Base-by-base conservation (phyloP, 2,329 filamentous ascomycete genomes). In the Penicillium sp. region DNA sequence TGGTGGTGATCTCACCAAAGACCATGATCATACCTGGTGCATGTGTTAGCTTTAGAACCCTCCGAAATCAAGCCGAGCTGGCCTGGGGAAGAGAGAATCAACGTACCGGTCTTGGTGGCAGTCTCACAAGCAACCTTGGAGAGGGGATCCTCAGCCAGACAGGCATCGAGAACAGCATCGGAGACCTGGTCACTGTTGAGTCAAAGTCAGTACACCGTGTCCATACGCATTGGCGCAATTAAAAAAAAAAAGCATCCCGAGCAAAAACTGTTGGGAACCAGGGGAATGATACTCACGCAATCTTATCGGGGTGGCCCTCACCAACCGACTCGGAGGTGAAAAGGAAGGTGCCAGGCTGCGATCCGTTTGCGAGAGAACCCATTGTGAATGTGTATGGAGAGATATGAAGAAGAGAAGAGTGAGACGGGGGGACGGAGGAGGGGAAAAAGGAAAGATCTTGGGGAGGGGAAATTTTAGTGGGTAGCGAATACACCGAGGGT, bases 81-180 rank as follows among this genome's bases (percentile, higher is more conserved):
- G 18, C 18, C 1, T 18, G 18, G 39, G 47, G 31, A 41, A 36
- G 40, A 34, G 44, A 29, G 22, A 44, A 59, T 34, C 43, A 60
- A 66, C 71, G 55, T 90, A 79, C 94, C 94, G 67, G 94, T 99
- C 90, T 99, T 99, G 82, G 94, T 96, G 72, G 94, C 94, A 66
- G 93, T 97, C 85, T 99, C 94, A 80, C 94, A 99, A 76, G 94
- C 94, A 69, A 97, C 84, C 85, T 97, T 99, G 83, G 94, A 97
- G 74, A 97, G 86, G 65, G 93, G 93, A 77, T 99, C 94, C 79
- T 94, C 89, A 61, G 83, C 83, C 73, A 99, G 83, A 82, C 94
- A 97, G 81, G 94, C 94, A 84, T 99, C 94, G 82, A 99, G 92
- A 72, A 99, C 86, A 70, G 94, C 93, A 82, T 99, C 94, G 61